phyloP scores from a whole-genome alignment of 2,329 filamentous ascomycete species.

The Penicillium sp. region DNA sequence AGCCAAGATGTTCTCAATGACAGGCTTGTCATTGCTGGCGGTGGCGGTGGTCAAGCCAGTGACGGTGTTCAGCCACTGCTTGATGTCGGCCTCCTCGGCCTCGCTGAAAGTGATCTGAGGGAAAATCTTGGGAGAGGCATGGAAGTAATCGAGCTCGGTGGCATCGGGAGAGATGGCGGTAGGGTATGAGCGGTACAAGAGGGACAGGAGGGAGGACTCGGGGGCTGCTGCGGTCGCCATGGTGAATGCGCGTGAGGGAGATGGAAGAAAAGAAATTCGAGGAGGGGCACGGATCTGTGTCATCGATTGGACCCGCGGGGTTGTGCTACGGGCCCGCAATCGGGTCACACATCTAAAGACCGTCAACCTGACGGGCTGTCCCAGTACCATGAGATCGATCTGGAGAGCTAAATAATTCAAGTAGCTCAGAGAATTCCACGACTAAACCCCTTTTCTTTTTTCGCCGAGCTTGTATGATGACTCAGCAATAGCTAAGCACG shows the following conservation, averaged over 20 bases:
- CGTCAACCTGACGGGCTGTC: conserved; percentile 20
- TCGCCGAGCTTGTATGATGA: conserved; percentile 8
- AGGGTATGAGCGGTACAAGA: conserved; percentile 48
- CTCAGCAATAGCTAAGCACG: conserved; percentile 5
- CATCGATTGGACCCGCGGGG: conserved; percentile 27
- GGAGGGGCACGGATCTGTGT: conserved; percentile 31
- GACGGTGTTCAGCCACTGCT: conserved; percentile 82
- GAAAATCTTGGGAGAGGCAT: conserved; percentile 63
- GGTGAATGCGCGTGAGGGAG: conserved; percentile 27
- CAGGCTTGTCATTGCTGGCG: conserved; percentile 52
- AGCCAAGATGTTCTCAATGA: conserved; percentile 65
- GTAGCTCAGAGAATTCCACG: not conserved
- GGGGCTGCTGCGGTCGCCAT: conserved; percentile 37
- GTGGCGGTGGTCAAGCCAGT: conserved; percentile 63
- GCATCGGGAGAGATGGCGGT: conserved; percentile 39
- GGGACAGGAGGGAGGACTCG: conserved; percentile 44
- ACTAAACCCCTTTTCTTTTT: conserved; percentile 4
- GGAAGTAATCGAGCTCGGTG: conserved; percentile 44
- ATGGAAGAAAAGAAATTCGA: conserved; percentile 27
- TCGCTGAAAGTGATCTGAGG: conserved; percentile 69
- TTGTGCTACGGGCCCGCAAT: conserved; percentile 25
- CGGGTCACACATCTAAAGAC: conserved; percentile 19
- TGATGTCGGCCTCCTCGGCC: conserved; percentile 81
- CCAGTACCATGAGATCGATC: conserved; percentile 6
- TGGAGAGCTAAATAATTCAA: not conserved